Percentiles rank a stretch among this genome's conserved stretches.
These are phyloP conservation scores for Funneliformis geosporum DNA, from an alignment of 192 early-diverging fungal species.

Conservation along the genomic window DNA sequence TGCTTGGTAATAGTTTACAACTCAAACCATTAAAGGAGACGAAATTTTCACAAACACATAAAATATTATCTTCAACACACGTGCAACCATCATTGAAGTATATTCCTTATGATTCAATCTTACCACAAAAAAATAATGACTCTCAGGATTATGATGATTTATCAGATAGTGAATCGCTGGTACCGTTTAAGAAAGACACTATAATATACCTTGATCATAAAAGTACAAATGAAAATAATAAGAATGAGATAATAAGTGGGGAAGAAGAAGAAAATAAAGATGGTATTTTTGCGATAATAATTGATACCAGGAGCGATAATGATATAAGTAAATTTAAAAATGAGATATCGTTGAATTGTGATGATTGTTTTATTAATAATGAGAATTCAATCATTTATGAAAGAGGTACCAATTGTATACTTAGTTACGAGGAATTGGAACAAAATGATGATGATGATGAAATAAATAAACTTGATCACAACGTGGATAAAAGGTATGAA, in stretches of 20 bases:
- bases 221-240: background rate
- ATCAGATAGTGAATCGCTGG: too few species aligned
- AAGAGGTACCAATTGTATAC: background rate
- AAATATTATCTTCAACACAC: background rate
- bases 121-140: background rate
- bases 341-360: background rate
- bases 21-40: background rate
- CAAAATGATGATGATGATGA: background rate
- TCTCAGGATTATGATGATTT: background rate
- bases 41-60: background rate
- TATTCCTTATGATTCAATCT: background rate
- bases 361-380: background rate
- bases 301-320: background rate
- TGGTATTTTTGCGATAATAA: too few species aligned
- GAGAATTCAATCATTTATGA: background rate
- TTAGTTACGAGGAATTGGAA: background rate
- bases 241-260: background rate
- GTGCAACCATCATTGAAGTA: background rate
- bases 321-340: background rate
- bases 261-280: background rate
- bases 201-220: background rate
- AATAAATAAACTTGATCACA: background rate
- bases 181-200: background rate
- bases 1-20: background rate
- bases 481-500: background rate